Conservation (phyloP, 2,329 filamentous ascomycete species). For the Aureobasidium sp. region DNA sequence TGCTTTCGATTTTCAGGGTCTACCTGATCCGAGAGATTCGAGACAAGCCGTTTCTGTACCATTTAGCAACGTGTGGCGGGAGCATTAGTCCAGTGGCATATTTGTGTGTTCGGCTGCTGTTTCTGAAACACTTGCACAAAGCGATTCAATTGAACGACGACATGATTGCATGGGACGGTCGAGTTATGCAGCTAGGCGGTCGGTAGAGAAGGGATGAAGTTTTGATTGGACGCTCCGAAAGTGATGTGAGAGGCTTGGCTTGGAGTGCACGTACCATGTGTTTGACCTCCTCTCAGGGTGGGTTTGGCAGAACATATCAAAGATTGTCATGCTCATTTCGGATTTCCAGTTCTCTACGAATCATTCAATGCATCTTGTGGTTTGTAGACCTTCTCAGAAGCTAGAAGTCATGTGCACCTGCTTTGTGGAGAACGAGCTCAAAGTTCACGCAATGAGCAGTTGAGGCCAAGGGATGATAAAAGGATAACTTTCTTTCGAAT, state of each 20-base stretch:
- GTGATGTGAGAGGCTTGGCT: conserved; percentile 4
- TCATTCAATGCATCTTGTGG: background rate
- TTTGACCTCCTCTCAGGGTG: background rate
- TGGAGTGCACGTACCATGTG: background rate
- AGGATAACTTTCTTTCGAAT: background rate
- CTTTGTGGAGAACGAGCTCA: background rate
- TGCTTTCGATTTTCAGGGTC: conserved; percentile 17
- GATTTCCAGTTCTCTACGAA: too few relatives aligned
- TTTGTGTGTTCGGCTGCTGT: background rate
- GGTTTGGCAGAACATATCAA: too few relatives aligned
- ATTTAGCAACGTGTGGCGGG: background rate
- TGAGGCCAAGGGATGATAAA: background rate
- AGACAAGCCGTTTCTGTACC: background rate
- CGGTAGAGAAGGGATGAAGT: background rate
- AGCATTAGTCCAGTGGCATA: background rate
- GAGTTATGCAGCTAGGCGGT: conserved; percentile 2
- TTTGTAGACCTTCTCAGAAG: background rate
- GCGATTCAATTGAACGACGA: background rate
- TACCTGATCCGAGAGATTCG: background rate
- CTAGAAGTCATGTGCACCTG: background rate
- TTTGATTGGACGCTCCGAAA: conserved; percentile 9
- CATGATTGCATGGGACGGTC: background rate
- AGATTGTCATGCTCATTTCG: too few relatives aligned
- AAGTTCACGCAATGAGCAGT: background rate
- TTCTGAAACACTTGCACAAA: background rate